A percentile compares a stretch with the other conserved stretches of the same genome.
Evolutionary conservation across 2,329 filamentous ascomycete species (phyloP).

Genomic region (Aschersonia sp.): DNA sequence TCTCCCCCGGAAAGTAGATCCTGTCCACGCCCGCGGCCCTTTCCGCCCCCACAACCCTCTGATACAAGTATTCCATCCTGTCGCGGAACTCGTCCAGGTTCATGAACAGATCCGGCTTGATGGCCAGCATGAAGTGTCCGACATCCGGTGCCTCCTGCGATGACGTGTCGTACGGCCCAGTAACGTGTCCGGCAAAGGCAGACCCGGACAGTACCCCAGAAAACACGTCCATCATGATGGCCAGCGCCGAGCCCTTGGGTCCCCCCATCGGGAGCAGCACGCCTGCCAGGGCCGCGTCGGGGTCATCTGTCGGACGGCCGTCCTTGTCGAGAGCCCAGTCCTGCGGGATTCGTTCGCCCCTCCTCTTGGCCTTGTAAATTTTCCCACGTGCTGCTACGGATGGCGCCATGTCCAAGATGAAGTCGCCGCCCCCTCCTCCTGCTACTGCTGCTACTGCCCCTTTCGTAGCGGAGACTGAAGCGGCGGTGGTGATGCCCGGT

Average conservation of each 20-base stretch:
- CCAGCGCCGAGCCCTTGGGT: slow-evolving; percentile 62
- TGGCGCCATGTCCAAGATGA: slow-evolving; percentile 65
- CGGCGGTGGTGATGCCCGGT: slow-evolving; percentile 40
- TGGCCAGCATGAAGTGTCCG: slow-evolving; percentile 57
- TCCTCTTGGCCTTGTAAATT: slow-evolving; percentile 53
- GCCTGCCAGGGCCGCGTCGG: slow-evolving; percentile 53
- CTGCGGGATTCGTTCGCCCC: slow-evolving; percentile 53
- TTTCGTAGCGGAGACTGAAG: background rate
- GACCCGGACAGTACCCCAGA: slow-evolving; percentile 65
- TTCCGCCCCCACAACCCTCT: slow-evolving; percentile 36
- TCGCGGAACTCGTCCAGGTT: slow-evolving; percentile 52
- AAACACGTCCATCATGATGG: slow-evolving; percentile 84
- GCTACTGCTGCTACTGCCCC: too few species aligned
- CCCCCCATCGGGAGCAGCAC: slow-evolving; percentile 82
- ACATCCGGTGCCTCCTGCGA: slow-evolving; percentile 45
- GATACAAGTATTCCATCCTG: slow-evolving; percentile 41
- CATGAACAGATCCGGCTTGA: slow-evolving; percentile 66
- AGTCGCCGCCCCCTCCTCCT: slow-evolving; percentile 16
- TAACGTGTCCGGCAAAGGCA: slow-evolving; percentile 66
- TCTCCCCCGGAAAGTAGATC: slow-evolving; percentile 48
- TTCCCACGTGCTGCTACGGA: slow-evolving; percentile 57
- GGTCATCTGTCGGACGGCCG: slow-evolving; percentile 56
- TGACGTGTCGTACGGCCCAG: slow-evolving; percentile 59
- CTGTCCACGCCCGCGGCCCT: slow-evolving; percentile 40
- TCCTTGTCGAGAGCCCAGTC: slow-evolving; percentile 66